phyloP scores from a whole-genome alignment of 1,284 basidiomycete genomes.

The Trametes pubescens region DNA sequence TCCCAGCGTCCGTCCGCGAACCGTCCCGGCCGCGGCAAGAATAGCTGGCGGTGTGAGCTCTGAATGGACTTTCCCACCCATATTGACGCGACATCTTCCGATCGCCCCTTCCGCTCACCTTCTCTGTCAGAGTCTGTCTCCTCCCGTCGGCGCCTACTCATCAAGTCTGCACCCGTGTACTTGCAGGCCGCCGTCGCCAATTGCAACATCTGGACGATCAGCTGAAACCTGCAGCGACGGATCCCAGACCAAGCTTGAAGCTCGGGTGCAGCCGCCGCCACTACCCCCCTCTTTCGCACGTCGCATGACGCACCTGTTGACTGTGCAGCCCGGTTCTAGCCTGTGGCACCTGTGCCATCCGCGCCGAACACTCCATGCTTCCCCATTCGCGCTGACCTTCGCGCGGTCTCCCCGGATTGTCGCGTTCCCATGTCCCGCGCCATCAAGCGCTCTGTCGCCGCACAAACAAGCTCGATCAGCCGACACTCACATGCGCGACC shows the following conservation, averaged over 20 bases:
- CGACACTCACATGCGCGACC: slow-evolving; percentile 28
- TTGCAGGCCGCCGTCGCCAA: slow-evolving; percentile 6
- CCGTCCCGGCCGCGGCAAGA: slow-evolving; percentile 21
- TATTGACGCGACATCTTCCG: slow-evolving; percentile 30
- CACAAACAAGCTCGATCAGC: slow-evolving; percentile 8
- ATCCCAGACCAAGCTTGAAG: slow-evolving; percentile 2
- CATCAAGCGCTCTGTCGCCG: slow-evolving; percentile 18
- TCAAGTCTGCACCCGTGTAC: neutral
- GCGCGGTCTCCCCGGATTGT: slow-evolving; percentile 9
- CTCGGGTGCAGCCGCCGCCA: slow-evolving; percentile 20
- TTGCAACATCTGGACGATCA: slow-evolving; percentile 7
- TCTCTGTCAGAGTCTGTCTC: neutral
- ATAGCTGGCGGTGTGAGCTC: slow-evolving; percentile 20
- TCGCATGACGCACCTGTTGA: slow-evolving; percentile 20
- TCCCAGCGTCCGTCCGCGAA: slow-evolving; percentile 22
- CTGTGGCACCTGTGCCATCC: slow-evolving; percentile 24
- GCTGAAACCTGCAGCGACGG: slow-evolving; percentile 13
- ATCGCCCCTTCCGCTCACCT: slow-evolving; percentile 9
- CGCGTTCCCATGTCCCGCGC: slow-evolving; percentile 24
- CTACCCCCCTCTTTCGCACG: neutral
- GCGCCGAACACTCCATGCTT: slow-evolving; percentile 19
- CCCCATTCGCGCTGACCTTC: slow-evolving; percentile 13
- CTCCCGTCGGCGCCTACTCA: neutral
- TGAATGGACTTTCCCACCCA: slow-evolving; percentile 10
- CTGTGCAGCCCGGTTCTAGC: slow-evolving; percentile 24